Conservation (phyloP, 1,284 basidiomycete genomes). For the Cutaneotrichosporon arboriforme region DNA sequence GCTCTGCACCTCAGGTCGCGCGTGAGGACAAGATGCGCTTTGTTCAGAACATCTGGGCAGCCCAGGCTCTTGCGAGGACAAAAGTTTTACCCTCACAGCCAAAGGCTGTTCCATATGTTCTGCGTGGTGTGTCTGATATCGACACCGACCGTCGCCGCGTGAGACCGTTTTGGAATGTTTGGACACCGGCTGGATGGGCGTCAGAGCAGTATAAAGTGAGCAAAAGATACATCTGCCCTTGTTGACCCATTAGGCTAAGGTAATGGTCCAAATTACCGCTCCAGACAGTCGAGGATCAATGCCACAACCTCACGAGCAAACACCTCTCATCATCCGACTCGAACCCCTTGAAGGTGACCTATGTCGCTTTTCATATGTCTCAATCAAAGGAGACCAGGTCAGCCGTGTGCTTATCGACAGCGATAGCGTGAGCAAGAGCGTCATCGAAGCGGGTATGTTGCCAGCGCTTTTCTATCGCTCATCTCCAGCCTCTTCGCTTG, state of each 20-base stretch:
- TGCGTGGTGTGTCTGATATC: slow-evolving; percentile 58
- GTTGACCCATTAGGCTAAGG: slow-evolving; percentile 51
- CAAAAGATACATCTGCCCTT: background rate
- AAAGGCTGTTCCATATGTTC: slow-evolving; percentile 50
- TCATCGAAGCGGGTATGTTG: slow-evolving; percentile 70
- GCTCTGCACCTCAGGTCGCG: slow-evolving; percentile 60
- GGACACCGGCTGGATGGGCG: slow-evolving; percentile 12
- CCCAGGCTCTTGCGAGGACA: slow-evolving; percentile 70
- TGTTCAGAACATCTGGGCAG: slow-evolving; percentile 75
- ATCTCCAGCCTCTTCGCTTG: background rate
- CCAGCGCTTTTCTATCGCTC: background rate
- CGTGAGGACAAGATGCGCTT: slow-evolving; percentile 71
- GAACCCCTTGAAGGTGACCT: slow-evolving; percentile 76
- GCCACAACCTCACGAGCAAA: background rate
- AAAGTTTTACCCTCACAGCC: slow-evolving; percentile 48
- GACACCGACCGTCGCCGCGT: slow-evolving; percentile 4
- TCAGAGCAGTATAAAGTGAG: slow-evolving; percentile 53
- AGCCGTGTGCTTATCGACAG: background rate
- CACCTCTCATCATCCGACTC: slow-evolving; percentile 57
- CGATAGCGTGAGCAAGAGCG: slow-evolving; percentile 61
- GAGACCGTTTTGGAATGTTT: slow-evolving; percentile 17
- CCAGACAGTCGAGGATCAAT: slow-evolving; percentile 48
- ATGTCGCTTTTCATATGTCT: slow-evolving; percentile 41
- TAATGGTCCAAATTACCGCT: slow-evolving; percentile 75
- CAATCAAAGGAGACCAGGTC: background rate